These are phyloP conservation scores for Penicillium oxalicum DNA, from an alignment of 2,329 filamentous ascomycete genomes.

Conservation along the genomic window DNA sequence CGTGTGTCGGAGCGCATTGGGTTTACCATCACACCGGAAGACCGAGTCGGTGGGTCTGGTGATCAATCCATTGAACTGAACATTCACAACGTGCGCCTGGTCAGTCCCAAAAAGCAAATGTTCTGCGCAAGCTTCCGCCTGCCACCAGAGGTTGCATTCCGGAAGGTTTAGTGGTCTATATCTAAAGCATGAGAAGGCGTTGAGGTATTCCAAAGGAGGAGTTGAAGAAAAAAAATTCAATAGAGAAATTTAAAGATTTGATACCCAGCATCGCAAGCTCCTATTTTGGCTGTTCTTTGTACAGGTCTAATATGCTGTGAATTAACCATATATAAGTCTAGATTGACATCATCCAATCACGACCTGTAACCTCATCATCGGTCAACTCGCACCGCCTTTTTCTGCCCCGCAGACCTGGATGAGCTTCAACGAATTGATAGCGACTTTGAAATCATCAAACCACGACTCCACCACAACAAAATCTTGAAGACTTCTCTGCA, in stretches of 20 bases:
- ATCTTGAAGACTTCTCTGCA: background rate
- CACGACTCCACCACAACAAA: background rate
- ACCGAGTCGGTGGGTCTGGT: conserved; percentile 43
- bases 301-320: too few species aligned
- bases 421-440: conserved; percentile 10
- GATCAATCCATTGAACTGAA: conserved; percentile 56
- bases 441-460: background rate
- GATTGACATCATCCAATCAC: too few species aligned
- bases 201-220: conserved; percentile 6
- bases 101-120: conserved; percentile 92
- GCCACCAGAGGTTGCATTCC: conserved; percentile 75
- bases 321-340: too few species aligned
- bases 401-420: conserved; percentile 14
- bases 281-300: too few species aligned
- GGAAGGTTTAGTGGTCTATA: conserved; percentile 18
- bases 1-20: conserved; percentile 59
- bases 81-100: conserved; percentile 67
- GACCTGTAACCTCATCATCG: too few species aligned
- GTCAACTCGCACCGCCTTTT: conserved; percentile 18
- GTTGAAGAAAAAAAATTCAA: conserved; percentile 6
- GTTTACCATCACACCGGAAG: conserved; percentile 51
- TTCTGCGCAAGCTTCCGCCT: conserved; percentile 91
- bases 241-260: conserved; percentile 5
- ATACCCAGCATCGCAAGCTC: conserved; percentile 9
- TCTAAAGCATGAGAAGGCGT: conserved; percentile 15